Evolutionary conservation across 2,329 filamentous ascomycete genomes (phyloP).

Genomic region (Colletotrichum agaves): DNA sequence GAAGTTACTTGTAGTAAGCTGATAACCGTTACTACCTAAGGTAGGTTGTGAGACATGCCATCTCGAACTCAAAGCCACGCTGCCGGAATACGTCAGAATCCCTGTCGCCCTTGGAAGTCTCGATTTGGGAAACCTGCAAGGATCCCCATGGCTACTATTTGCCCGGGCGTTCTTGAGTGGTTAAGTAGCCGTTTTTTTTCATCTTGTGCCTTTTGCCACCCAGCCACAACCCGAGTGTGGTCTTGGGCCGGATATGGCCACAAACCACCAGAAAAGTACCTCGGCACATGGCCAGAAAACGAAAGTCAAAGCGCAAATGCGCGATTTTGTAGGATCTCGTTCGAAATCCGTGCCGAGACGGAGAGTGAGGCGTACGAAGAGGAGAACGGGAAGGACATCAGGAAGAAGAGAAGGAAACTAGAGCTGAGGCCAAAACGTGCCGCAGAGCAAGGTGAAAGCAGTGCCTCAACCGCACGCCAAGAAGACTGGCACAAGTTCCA

Average conservation of each 20-base stretch:
- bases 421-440: neutral
- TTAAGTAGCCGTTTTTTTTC: neutral
- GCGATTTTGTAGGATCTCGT: too few species aligned
- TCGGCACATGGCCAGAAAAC: too few species aligned
- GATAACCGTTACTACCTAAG: too few species aligned
- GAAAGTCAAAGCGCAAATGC: neutral
- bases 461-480: neutral
- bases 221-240: too few species aligned
- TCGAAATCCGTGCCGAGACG: neutral
- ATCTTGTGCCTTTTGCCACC: too few species aligned
- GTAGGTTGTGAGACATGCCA: too few species aligned
- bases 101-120: neutral
- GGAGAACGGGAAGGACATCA: neutral
- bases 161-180: neutral
- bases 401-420: neutral
- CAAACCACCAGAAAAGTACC: neutral
- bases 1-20: too few species aligned
- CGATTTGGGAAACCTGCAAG: too few species aligned
- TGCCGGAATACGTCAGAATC: neutral
- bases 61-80: too few species aligned
- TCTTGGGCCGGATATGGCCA: neutral
- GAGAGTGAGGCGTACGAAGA: neutral
- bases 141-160: too few species aligned
- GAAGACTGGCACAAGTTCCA: neutral
- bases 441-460: neutral